A percentile compares a stretch with the other conserved stretches of the same genome.
These are phyloP conservation scores for Penicillium freii DNA, from an alignment of 2,329 filamentous ascomycete species.

Conservation along the genomic window DNA sequence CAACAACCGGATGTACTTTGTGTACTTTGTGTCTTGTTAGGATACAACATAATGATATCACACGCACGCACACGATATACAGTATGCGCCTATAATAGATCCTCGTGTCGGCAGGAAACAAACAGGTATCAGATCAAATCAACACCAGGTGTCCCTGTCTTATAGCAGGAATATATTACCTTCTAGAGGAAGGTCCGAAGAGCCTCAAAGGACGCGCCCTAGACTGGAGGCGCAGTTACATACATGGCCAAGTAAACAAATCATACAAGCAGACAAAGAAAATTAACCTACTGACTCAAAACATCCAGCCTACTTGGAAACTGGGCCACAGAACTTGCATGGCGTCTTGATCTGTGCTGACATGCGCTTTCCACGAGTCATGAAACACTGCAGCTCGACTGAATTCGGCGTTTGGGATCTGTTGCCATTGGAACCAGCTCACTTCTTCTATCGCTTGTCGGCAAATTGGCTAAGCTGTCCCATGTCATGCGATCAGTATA, in stretches of 20 bases:
- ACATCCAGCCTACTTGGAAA: not conserved
- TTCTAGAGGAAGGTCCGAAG: not conserved
- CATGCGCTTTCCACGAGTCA: not conserved
- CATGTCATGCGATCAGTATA: not conserved
- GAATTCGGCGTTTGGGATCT: not conserved
- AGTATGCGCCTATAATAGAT: not conserved
- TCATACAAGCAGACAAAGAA: not conserved
- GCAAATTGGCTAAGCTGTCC: not conserved
- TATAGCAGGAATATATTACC: not conserved
- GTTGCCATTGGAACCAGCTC: not conserved
- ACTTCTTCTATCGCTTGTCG: not conserved
- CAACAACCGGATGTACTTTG: not conserved
- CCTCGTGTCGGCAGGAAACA: no score
- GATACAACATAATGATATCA: not conserved
- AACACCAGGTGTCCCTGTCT: not conserved
- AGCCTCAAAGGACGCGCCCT: not conserved
- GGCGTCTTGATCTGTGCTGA: not conserved
- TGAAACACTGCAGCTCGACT: not conserved
- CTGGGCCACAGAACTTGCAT: not conserved
- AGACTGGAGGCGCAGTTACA: not conserved
- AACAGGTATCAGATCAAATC: no score
- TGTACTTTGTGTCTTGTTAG: no score
- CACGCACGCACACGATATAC: not conserved
- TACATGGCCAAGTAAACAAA: not conserved
- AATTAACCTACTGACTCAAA: not conserved